These are phyloP conservation scores for Arthrobotrys megalospora DNA, from an alignment of 2,329 filamentous ascomycete species.

Conservation along the genomic window DNA sequence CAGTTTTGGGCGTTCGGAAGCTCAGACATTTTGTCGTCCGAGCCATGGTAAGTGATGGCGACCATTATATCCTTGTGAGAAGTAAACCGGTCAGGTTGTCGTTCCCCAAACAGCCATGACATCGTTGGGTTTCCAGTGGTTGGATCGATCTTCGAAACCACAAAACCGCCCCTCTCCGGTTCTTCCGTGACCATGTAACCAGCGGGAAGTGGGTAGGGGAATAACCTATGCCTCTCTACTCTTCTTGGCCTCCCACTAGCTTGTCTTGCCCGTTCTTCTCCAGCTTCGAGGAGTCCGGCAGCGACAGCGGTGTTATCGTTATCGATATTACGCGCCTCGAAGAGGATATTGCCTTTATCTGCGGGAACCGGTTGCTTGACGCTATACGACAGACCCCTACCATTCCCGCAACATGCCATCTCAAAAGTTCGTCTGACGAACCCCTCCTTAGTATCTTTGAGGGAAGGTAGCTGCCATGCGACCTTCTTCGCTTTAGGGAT, in stretches of 20 bases:
- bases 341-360: constrained; percentile 58
- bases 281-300: constrained; percentile 44
- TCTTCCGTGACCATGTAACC: constrained; percentile 63
- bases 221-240: constrained; percentile 61
- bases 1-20: constrained; percentile 55
- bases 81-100: constrained; percentile 63
- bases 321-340: constrained; percentile 58
- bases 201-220: constrained; percentile 62
- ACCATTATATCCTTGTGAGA: constrained; percentile 64
- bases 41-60: constrained; percentile 62
- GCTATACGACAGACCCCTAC: constrained; percentile 49
- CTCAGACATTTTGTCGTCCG: constrained; percentile 57
- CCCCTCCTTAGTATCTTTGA: constrained; percentile 61
- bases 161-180: constrained; percentile 57
- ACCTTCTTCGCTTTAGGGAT: constrained; percentile 62
- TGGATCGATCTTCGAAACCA: constrained; percentile 63
- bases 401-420: constrained; percentile 60
- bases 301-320: constrained; percentile 47
- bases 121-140: constrained; percentile 55
- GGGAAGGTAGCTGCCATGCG: constrained; percentile 59
- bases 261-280: constrained; percentile 58
- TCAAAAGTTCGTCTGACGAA: constrained; percentile 61
- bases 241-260: constrained; percentile 58
- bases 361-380: constrained; percentile 57
- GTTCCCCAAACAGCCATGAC: constrained; percentile 63